Evolutionary conservation across 2,329 filamentous ascomycete species (phyloP), one percentile per base, ranked within the genome.

Genomic region (Scytalidium sp.): DNA sequence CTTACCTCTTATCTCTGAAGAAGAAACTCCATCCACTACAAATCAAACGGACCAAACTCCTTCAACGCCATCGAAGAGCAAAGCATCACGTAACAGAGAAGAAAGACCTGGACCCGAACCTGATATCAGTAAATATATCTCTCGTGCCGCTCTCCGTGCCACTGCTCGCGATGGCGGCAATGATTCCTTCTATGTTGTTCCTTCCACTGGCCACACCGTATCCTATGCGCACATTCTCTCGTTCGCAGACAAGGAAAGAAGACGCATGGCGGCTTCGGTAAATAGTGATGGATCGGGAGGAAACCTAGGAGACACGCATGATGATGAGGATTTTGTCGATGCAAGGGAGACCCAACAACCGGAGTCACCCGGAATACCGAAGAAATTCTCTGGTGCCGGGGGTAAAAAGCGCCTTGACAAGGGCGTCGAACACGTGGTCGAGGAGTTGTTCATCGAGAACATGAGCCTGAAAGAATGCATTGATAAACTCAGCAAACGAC

Each of bases 181-280:
- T 51, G 88, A 88, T 60, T 94, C 88, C 8, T 99, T 99, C 72
- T 97, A 97, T 66, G 88, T 97, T 1, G 94, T 99, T 1, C 94
- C 93, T 3, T 88, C 89, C 0, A 90, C 88, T 17, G 93, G 94
- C 4, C 91, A 93, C 56, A 97, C 91, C 2, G 87, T 92, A 52
- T 94, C 91, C 0, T 99, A 97, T 64, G 92, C 94, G 41, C 91
- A 88, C 54, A 97, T 99, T 46, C 74, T 96, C 19, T 86, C 75
- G 40, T 85, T 82, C 58, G 83, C 81, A 29, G 80, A 84, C 56
- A 86, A 86, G 60, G 83, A 86, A 64, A 83, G 80, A 64, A 75
- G 82, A 8, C 79, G 83, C 9, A 65, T 80, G 45, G 79, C 74
- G 20, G 76, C 77, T 6, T 79, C 78, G 2, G 60, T 72, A 7